Conservation (phyloP, 2,329 filamentous ascomycete genomes). For the Nigrospora osmanthi region DNA sequence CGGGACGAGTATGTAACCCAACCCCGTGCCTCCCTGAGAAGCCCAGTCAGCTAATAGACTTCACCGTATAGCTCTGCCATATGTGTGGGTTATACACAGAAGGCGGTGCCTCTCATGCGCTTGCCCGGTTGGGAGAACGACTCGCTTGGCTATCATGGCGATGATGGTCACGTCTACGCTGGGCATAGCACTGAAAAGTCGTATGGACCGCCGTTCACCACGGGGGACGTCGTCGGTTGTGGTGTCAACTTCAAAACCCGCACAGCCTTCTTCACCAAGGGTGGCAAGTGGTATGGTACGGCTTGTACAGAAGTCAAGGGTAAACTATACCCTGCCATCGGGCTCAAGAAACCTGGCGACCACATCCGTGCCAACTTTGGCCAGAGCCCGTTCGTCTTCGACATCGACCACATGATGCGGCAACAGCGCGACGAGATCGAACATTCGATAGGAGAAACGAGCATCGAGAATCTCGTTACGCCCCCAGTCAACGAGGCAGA, state of each 20-base stretch:
- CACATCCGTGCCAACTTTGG: constrained; percentile 59
- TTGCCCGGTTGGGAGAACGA: constrained; percentile 61
- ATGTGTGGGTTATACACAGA: constrained; percentile 53
- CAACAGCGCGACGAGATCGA: constrained; percentile 59
- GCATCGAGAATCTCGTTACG: constrained; percentile 49
- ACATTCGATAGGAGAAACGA: constrained; percentile 48
- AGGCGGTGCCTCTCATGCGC: constrained; percentile 43
- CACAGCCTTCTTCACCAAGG: constrained; percentile 62
- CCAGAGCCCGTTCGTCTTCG: constrained; percentile 74
- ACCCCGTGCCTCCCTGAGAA: neutral
- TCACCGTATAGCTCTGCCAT: constrained; percentile 45
- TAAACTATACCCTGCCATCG: constrained; percentile 58
- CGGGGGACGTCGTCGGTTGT: constrained; percentile 54
- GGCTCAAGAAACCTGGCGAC: constrained; percentile 58
- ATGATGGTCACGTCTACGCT: constrained; percentile 56
- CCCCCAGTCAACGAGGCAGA: constrained; percentile 63
- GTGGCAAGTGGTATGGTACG: constrained; percentile 51
- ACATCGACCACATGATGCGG: constrained; percentile 81
- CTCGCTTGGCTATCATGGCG: constrained; percentile 63
- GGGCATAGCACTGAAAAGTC: constrained; percentile 47
- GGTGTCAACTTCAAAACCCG: constrained; percentile 58
- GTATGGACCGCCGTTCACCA: constrained; percentile 49
- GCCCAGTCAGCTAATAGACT: constrained; percentile 1
- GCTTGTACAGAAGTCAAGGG: constrained; percentile 63
- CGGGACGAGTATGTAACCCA: constrained; percentile 43